A percentile compares a stretch with the other conserved stretches of the same genome.
Conservation (phyloP, 2,329 filamentous ascomycete species). For the Septoria linicola region DNA sequence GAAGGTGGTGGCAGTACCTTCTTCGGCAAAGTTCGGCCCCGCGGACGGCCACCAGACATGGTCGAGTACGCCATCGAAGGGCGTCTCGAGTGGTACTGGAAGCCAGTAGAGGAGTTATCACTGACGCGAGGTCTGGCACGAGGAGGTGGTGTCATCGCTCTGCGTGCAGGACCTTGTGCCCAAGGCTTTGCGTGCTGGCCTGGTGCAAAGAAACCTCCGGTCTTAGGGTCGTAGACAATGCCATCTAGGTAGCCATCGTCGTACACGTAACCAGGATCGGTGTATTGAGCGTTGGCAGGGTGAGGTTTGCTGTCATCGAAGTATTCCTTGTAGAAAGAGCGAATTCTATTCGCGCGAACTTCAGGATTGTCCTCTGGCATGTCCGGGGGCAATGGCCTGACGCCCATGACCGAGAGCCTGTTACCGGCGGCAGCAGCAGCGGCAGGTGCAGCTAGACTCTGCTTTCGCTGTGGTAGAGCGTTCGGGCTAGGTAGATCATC, state of each 20-base stretch:
- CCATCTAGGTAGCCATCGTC: constrained; percentile 76
- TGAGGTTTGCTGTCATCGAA: constrained; percentile 77
- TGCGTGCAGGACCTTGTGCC: constrained; percentile 78
- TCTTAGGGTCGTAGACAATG: constrained; percentile 55
- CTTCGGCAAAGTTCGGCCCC: constrained; percentile 44
- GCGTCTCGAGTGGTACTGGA: constrained; percentile 40
- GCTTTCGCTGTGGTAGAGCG: constrained; percentile 21
- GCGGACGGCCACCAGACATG: constrained; percentile 31
- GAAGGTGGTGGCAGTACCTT: constrained; percentile 69
- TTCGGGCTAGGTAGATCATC: constrained; percentile 22
- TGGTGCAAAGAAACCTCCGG: constrained; percentile 61
- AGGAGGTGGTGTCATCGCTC: constrained; percentile 94
- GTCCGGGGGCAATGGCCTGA: constrained; percentile 84
- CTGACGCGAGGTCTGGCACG: constrained; percentile 57
- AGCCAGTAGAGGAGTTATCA: constrained; percentile 37
- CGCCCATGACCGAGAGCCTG: constrained; percentile 56
- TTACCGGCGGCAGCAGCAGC: constrained; percentile 19
- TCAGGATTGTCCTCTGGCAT: constrained; percentile 89
- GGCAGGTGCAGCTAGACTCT: constrained; percentile 19
- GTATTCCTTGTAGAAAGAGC: constrained; percentile 99
- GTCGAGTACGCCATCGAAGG: constrained; percentile 36
- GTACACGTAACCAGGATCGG: constrained; percentile 36
- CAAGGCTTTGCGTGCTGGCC: constrained; percentile 57
- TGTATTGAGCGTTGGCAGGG: constrained; percentile 47
- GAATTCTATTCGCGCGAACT: constrained; percentile 89